phyloP scores from a whole-genome alignment of 73 alveolate genomes.

The Tetrahymena thermophila region DNA sequence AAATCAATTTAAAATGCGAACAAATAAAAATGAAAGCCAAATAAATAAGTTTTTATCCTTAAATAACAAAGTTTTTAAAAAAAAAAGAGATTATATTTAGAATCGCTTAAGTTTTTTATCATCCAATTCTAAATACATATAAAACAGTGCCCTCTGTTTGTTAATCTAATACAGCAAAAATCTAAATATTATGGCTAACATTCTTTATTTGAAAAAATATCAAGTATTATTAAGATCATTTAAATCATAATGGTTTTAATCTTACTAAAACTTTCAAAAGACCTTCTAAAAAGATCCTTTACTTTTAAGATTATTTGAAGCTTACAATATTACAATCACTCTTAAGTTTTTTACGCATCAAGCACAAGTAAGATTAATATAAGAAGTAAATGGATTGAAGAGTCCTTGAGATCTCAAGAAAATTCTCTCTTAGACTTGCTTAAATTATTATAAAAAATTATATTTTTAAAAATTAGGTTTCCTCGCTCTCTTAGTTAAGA shows the following conservation, averaged over 20 bases:
- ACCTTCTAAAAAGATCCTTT: not conserved
- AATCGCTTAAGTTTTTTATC: not conserved
- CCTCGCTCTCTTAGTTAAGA: not conserved
- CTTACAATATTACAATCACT: not conserved
- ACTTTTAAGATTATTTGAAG: not conserved
- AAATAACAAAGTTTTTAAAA: not conserved
- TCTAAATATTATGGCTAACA: not conserved
- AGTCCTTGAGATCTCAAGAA: not conserved
- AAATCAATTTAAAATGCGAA: not conserved
- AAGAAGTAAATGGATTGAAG: not conserved
- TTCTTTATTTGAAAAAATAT: not conserved
- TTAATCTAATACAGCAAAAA: not conserved
- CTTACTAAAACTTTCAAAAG: not conserved
- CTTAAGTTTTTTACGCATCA: not conserved
- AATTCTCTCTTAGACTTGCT: not conserved
- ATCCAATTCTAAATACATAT: not conserved
- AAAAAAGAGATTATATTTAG: not conserved
- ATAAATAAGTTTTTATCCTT: not conserved
- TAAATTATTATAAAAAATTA: not conserved
- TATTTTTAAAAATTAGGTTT: not conserved
- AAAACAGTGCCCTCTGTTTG: constrained; percentile 2
- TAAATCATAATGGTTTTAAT: not conserved
- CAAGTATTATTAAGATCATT: not conserved
- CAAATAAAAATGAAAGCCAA: not conserved
- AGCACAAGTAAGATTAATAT: not conserved